Conservation (phyloP, 2,329 filamentous ascomycete genomes). For the Pestalotiopsis fici region DNA sequence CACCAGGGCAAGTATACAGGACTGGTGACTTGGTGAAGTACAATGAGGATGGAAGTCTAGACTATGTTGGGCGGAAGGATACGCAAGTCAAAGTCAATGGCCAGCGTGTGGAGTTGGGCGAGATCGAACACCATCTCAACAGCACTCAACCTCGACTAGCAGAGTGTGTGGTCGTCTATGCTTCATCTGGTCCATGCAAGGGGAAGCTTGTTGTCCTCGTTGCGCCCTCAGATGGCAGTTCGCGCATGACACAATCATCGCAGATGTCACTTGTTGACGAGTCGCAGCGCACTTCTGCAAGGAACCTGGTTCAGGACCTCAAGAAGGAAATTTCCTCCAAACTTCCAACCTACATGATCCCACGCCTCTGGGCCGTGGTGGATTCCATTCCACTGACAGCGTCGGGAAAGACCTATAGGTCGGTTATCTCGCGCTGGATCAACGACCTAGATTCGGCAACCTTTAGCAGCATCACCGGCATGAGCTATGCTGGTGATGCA, state of each 20-base stretch:
- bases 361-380: slow-evolving; percentile 11
- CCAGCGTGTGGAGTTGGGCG: slow-evolving; percentile 38
- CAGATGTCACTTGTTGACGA: slow-evolving; percentile 23
- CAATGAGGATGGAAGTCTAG: background rate
- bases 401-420: slow-evolving; percentile 16
- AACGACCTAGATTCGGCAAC: slow-evolving; percentile 12
- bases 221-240: slow-evolving; percentile 24
- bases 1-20: background rate
- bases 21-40: slow-evolving; percentile 1
- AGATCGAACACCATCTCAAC: slow-evolving; percentile 12
- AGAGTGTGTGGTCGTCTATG: slow-evolving; percentile 4
- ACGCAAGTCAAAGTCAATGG: slow-evolving; percentile 1
- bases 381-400: slow-evolving; percentile 14
- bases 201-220: slow-evolving; percentile 20
- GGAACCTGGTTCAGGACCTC: background rate
- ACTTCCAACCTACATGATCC: slow-evolving; percentile 17
- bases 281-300: slow-evolving; percentile 19
- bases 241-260: slow-evolving; percentile 10
- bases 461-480: background rate
- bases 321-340: background rate
- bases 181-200: slow-evolving; percentile 15
- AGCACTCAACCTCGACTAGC: background rate
- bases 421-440: slow-evolving; percentile 6
- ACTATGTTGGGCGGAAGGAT: slow-evolving; percentile 7
- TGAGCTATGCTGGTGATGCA: background rate